Conservation (phyloP, 2,329 filamentous ascomycete species). For the Hymenoscyphus scutula region DNA sequence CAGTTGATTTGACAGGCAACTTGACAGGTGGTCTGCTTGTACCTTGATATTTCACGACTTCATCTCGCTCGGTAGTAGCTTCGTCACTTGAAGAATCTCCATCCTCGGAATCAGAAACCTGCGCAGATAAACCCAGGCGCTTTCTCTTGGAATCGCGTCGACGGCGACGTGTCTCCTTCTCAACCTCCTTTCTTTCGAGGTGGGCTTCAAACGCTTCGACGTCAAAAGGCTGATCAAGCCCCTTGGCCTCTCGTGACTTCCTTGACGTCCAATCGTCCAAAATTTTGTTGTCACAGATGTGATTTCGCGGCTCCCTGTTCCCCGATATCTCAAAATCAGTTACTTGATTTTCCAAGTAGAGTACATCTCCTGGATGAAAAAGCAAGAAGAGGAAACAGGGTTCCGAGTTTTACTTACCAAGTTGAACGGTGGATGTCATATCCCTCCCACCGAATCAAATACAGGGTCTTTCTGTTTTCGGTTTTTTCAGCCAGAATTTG, state of each 20-base stretch:
- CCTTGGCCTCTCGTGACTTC: slow-evolving; percentile 22
- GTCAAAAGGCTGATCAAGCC: slow-evolving; percentile 26
- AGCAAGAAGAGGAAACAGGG: too few relatives aligned
- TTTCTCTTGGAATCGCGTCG: slow-evolving; percentile 26
- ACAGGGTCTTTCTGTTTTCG: slow-evolving; percentile 41
- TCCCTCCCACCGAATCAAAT: slow-evolving; percentile 63
- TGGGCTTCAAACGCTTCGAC: slow-evolving; percentile 21
- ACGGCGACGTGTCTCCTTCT: slow-evolving; percentile 23
- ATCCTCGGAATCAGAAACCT: slow-evolving; percentile 20
- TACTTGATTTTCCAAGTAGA: too few relatives aligned
- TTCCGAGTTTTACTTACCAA: too few relatives aligned
- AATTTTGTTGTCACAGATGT: slow-evolving; percentile 41
- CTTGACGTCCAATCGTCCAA: slow-evolving; percentile 35
- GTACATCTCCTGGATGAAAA: too few relatives aligned
- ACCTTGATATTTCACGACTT: not conserved
- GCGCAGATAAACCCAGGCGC: slow-evolving; percentile 13
- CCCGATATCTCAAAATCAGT: not conserved
- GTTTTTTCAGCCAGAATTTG: slow-evolving; percentile 49
- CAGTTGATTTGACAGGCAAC: not conserved
- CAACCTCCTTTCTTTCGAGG: slow-evolving; percentile 10
- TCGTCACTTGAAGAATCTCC: slow-evolving; percentile 27
- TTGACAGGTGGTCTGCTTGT: not conserved
- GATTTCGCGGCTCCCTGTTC: slow-evolving; percentile 43
- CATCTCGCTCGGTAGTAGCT: slow-evolving; percentile 17
- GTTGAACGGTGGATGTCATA: slow-evolving; percentile 57